phyloP scores from a whole-genome alignment of 2,329 filamentous ascomycete genomes.

The Cordyceps tenuipes region DNA sequence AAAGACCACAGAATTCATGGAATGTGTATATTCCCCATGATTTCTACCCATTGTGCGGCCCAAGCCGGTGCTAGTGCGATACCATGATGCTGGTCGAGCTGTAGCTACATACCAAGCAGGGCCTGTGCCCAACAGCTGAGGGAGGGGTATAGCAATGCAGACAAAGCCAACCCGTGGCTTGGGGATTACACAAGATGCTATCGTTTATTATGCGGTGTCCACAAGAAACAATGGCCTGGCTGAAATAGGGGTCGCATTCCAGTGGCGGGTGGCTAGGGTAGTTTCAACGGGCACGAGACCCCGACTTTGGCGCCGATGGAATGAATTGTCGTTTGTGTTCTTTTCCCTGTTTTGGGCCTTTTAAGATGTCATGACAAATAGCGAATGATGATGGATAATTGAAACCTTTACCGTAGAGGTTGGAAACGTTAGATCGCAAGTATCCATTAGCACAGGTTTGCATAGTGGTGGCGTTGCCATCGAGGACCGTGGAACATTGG shows the following conservation, averaged over 20 bases:
- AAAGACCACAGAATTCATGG: background rate
- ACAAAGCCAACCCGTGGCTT: background rate
- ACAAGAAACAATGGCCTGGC: background rate
- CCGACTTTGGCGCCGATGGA: too few relatives aligned
- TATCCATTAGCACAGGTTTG: too few relatives aligned
- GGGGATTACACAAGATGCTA: background rate
- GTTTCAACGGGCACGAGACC: too few relatives aligned
- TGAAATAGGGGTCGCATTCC: background rate
- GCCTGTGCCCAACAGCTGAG: background rate
- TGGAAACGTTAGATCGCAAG: too few relatives aligned
- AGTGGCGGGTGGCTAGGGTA: too few relatives aligned
- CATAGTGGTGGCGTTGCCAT: background rate
- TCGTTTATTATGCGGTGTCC: background rate
- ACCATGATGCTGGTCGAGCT: background rate
- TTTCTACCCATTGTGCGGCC: background rate
- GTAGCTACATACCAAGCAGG: background rate
- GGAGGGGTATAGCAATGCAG: background rate
- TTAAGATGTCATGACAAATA: too few relatives aligned
- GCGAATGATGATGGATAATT: too few relatives aligned
- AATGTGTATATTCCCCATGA: background rate
- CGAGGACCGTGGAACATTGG: background rate
- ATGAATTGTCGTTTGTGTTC: too few relatives aligned
- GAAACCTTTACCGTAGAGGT: too few relatives aligned
- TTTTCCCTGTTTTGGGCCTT: too few relatives aligned
- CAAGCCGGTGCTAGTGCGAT: background rate